Evolutionary conservation across 495 filamentous ascomycete species (phyloP).

Genomic region (Aspergillus affinis): DNA sequence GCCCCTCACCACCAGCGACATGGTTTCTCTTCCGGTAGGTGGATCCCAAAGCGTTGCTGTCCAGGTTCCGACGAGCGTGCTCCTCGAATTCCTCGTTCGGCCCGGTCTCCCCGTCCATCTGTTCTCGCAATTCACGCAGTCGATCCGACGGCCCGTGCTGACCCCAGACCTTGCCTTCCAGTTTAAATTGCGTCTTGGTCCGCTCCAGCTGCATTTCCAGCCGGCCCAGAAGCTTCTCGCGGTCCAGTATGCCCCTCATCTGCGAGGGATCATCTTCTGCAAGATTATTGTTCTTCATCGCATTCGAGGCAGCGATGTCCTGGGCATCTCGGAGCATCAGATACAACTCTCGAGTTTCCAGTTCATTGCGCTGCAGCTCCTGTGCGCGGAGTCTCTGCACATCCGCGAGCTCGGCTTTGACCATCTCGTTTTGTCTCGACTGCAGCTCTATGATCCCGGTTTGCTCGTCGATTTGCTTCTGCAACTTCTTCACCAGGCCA

Average conservation of each 20-base stretch:
- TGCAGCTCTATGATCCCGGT: constrained; percentile 85
- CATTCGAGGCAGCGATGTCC: constrained; percentile 86
- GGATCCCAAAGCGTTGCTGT: constrained; percentile 63
- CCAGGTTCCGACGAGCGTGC: constrained; percentile 48
- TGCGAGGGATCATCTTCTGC: constrained; percentile 66
- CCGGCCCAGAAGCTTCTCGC: constrained; percentile 85
- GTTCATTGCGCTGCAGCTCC: constrained; percentile 90
- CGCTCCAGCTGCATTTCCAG: constrained; percentile 93
- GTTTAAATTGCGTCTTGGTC: constrained; percentile 96
- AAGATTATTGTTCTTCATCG: constrained; percentile 64
- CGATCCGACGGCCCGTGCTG: constrained; percentile 86
- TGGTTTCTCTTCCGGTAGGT: constrained; percentile 62
- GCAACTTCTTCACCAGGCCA: constrained; percentile 87
- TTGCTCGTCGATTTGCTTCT: constrained; percentile 92
- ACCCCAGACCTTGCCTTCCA: constrained; percentile 93
- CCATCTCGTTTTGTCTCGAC: constrained; percentile 74
- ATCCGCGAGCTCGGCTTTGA: constrained; percentile 87
- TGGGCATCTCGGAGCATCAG: constrained; percentile 98
- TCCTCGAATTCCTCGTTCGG: constrained; percentile 50
- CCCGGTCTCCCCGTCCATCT: constrained; percentile 75
- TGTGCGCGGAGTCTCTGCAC: constrained; percentile 83
- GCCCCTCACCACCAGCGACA: constrained; percentile 39
- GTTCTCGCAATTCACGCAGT: constrained; percentile 85
- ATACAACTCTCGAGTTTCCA: constrained; percentile 95
- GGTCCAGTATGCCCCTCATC: constrained; percentile 90